Evolutionary conservation across 1,284 basidiomycete species (phyloP), one percentile per base, ranked within the genome.

Genomic region (Austroboletus niveus): DNA sequence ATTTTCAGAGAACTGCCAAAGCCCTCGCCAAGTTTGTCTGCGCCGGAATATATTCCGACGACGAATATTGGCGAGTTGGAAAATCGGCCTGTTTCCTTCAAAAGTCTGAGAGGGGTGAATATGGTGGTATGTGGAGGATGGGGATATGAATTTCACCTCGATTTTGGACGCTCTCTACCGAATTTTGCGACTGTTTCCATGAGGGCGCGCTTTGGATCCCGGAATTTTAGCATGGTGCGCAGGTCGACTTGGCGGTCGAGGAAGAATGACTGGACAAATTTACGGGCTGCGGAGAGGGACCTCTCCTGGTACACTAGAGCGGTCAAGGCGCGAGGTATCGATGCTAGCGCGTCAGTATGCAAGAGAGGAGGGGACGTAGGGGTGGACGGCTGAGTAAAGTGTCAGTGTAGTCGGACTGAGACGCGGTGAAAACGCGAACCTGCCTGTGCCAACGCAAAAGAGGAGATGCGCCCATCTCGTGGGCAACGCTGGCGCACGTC

Each of bases 1-100:
- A 99, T 99, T 66, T 84, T 85, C 52, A 98, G 75, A 15, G 91
- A 94, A 60, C 85, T 91, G 44, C 97, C 97, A 65, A 94, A 94
- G 8, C 94, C 95, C 73, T 99, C 95, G 12, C 96, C 94, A 3
- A 99, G 80, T 72, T 98, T 86, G 57, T 90, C 88, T 20, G 81
- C 82, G 8, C 89, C 89, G n/a, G 91, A 90, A 70, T 84, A 98
- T 45, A 97, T 88, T 22, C 94, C 96, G 10, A 98, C 89, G 14
- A 98, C 90, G 69, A 92, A 99, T 38, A 97, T 80, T 0, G 96
- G 94, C 8, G 90, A 87, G 61, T 92, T 91, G 4, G 91, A 90
- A 57, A 85, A 82, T 44, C 93, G 84, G 65, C 96, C 96, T 0
- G 94, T 94, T 70, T 98, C 96, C 60, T 91, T 93, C 50, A 99